Conservation (phyloP, 345 rosid genomes). For the Rubroshorea leprosula region DNA sequence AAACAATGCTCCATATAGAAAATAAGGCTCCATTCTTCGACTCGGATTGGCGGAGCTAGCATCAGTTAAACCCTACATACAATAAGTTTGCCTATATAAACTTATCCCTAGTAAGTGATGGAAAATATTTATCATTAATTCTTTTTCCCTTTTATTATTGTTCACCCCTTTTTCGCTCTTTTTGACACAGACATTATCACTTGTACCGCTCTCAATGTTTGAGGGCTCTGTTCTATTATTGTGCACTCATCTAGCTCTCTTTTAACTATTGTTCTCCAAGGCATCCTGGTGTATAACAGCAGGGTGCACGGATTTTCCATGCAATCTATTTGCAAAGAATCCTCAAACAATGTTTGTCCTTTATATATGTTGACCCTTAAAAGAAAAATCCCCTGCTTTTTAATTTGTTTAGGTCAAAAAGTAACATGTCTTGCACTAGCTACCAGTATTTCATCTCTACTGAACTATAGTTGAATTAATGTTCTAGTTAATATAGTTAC, state of each 20-base stretch:
- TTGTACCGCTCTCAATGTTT: background rate
- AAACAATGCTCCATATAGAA: too few species aligned
- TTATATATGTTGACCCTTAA: slow-evolving; percentile 27
- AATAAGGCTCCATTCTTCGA: too few species aligned
- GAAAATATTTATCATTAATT: slow-evolving; percentile 8
- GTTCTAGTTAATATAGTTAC: too few species aligned
- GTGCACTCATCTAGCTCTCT: slow-evolving; percentile 22
- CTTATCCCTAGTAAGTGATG: slow-evolving; percentile 20
- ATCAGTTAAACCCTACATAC: too few species aligned
- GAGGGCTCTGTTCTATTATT: slow-evolving; percentile 20
- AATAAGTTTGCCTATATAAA: too few species aligned
- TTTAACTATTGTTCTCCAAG: slow-evolving; percentile 6
- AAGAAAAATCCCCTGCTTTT: slow-evolving; percentile 28
- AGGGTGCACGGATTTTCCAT: slow-evolving; percentile 12
- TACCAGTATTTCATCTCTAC: background rate
- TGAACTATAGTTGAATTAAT: background rate
- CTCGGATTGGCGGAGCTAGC: too few species aligned
- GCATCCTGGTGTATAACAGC: background rate
- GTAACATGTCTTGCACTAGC: slow-evolving; percentile 19
- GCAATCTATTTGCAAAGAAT: slow-evolving; percentile 2
- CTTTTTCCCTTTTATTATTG: too few species aligned
- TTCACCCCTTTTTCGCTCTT: too few species aligned
- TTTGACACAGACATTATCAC: background rate
- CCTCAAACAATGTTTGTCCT: too few species aligned
- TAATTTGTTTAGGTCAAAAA: slow-evolving; percentile 25